phyloP scores from a whole-genome alignment of 116 monocot species.

The Phalaenopsis hybrid region DNA sequence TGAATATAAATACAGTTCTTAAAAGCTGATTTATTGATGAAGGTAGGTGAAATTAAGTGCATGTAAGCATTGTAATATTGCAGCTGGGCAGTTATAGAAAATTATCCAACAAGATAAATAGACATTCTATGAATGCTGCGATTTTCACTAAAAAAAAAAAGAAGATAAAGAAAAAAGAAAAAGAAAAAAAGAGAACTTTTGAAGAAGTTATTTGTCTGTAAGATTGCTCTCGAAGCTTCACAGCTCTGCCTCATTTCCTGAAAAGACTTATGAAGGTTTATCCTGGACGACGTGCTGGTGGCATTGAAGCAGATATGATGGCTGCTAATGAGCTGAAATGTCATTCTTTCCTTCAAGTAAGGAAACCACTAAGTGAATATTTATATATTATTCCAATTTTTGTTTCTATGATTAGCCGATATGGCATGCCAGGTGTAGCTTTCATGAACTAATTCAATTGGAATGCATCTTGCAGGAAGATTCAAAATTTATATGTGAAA shows the following conservation, averaged over 20 bases:
- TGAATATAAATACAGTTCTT: neutral
- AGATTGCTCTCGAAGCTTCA: neutral
- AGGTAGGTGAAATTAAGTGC: neutral
- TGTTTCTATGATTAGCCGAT: neutral
- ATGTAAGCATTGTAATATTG: neutral
- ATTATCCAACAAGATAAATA: neutral
- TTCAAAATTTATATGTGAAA: slow-evolving; percentile 36
- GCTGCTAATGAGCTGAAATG: slow-evolving; percentile 82
- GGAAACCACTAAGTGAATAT: slow-evolving; percentile 8
- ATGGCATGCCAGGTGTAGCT: neutral
- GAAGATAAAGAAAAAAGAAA: too few relatives aligned
- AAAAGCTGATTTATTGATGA: neutral
- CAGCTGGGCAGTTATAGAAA: neutral
- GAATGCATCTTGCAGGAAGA: slow-evolving; percentile 35
- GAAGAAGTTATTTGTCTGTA: slow-evolving; percentile 1
- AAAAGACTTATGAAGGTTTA: slow-evolving; percentile 58
- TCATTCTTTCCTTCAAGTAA: slow-evolving; percentile 80
- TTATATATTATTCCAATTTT: neutral
- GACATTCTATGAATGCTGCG: neutral
- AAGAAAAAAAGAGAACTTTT: too few relatives aligned
- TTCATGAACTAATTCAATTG: neutral
- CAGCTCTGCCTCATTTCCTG: slow-evolving; percentile 13
- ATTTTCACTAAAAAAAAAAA: neutral
- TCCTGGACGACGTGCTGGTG: slow-evolving; percentile 78
- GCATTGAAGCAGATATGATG: slow-evolving; percentile 91